phyloP scores from a whole-genome alignment of 495 filamentous ascomycete species.

The Aspergillus mulundensis region DNA sequence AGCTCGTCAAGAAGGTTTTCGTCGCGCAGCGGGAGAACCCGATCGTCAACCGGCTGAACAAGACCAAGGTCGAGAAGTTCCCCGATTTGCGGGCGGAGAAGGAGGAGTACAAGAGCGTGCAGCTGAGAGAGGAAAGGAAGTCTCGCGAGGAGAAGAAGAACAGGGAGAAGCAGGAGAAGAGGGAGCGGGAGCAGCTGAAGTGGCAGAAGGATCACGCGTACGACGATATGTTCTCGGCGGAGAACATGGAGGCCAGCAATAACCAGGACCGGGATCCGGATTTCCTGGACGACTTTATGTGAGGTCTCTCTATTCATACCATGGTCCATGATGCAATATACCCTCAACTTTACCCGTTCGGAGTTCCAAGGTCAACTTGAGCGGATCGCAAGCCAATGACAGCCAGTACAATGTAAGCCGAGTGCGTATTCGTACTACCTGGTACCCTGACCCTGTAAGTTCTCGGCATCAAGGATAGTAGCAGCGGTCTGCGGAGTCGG shows the following conservation, averaged over 20 bases:
- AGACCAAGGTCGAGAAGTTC: slow-evolving; percentile 83
- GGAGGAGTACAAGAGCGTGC: slow-evolving; percentile 64
- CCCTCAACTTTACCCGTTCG: not conserved
- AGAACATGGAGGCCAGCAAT: slow-evolving; percentile 42
- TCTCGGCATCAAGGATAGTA: not conserved
- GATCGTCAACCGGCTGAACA: slow-evolving; percentile 94
- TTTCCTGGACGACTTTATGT: slow-evolving; percentile 54
- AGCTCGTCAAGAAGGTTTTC: slow-evolving; percentile 74
- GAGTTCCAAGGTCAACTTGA: no score
- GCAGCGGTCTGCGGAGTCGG: not conserved
- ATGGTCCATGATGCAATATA: not conserved
- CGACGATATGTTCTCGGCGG: slow-evolving; percentile 62
- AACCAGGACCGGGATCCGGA: slow-evolving; percentile 50
- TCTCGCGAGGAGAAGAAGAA: slow-evolving; percentile 67
- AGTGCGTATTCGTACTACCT: not conserved
- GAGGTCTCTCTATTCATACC: slow-evolving; percentile 14
- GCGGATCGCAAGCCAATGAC: not conserved
- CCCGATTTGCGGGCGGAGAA: slow-evolving; percentile 77
- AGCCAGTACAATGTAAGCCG: not conserved
- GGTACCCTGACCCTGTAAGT: no score
- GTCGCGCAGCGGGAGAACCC: slow-evolving; percentile 74
- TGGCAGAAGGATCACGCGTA: slow-evolving; percentile 94
- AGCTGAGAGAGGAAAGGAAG: slow-evolving; percentile 65
- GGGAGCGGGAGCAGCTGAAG: slow-evolving; percentile 81
- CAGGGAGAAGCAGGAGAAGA: slow-evolving; percentile 70